Evolutionary conservation across 495 filamentous ascomycete species (phyloP).

Genomic region (Xylaria castorea): DNA sequence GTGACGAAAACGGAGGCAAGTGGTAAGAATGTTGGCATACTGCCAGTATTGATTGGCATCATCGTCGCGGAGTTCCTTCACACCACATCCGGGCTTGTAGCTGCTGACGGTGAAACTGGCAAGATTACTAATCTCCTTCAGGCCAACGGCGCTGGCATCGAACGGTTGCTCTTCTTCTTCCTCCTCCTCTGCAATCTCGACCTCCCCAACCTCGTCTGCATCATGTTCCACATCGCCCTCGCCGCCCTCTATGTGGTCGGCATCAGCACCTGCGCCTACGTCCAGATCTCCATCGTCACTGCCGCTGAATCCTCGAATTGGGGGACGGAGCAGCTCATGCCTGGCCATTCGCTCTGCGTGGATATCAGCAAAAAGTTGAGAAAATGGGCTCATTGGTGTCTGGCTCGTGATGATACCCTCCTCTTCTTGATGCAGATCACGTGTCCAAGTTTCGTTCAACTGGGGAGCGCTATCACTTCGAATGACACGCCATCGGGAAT

Average conservation of each 20-base stretch:
- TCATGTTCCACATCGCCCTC: slow-evolving; percentile 24
- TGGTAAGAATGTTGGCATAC: slow-evolving; percentile 44
- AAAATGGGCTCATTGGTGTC: neutral
- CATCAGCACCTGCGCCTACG: slow-evolving; percentile 18
- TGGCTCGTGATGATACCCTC: neutral
- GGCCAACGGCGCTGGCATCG: slow-evolving; percentile 55
- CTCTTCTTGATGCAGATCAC: neutral
- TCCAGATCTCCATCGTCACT: slow-evolving; percentile 24
- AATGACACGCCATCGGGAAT: slow-evolving; percentile 6
- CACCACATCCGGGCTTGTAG: slow-evolving; percentile 88
- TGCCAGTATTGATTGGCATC: slow-evolving; percentile 90
- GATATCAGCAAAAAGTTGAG: slow-evolving; percentile 17
- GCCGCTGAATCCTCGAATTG: neutral
- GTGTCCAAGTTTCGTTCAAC: neutral
- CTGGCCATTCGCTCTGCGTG: neutral
- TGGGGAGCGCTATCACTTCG: neutral
- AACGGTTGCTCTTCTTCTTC: slow-evolving; percentile 41
- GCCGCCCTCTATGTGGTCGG: slow-evolving; percentile 12
- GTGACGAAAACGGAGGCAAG: slow-evolving; percentile 1
- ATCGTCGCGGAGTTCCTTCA: slow-evolving; percentile 81
- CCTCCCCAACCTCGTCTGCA: slow-evolving; percentile 25
- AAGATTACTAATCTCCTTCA: slow-evolving; percentile 93
- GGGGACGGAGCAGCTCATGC: neutral
- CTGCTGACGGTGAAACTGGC: slow-evolving; percentile 92
- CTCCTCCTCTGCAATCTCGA: slow-evolving; percentile 34